phyloP scores from a whole-genome alignment of 371 early-diverging fungal species.

The Rhizopus sp. region DNA sequence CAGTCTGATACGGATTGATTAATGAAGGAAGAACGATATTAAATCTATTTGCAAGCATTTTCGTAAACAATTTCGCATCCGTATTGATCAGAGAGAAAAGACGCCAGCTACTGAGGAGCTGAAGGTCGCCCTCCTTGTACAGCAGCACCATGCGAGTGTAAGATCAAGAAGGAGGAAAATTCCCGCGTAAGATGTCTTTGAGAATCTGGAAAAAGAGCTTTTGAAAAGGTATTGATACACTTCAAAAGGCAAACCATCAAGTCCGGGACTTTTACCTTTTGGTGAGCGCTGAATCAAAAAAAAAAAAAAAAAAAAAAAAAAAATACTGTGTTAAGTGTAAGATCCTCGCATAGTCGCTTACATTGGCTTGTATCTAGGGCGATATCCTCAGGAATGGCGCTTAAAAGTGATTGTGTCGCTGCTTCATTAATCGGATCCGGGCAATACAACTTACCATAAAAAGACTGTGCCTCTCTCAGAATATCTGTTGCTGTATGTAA shows the following conservation, averaged over 20 bases:
- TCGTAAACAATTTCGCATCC: slow-evolving; percentile 30
- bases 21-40: neutral
- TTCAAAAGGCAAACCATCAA: slow-evolving; percentile 40
- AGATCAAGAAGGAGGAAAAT: slow-evolving; percentile 16
- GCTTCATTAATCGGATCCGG: slow-evolving; percentile 7
- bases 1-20: slow-evolving; percentile 23
- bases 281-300: no score
- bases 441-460: slow-evolving; percentile 12
- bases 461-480: slow-evolving; percentile 1
- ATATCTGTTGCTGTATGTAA: neutral
- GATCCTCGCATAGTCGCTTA: neutral
- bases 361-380: neutral
- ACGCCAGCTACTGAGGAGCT: slow-evolving; percentile 22
- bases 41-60: slow-evolving; percentile 20
- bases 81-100: slow-evolving; percentile 31
- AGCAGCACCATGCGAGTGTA: slow-evolving; percentile 30
- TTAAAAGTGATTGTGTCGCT: neutral
- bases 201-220: neutral
- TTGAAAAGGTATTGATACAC: slow-evolving; percentile 13
- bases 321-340: neutral
- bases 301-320: no score
- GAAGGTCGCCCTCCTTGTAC: slow-evolving; percentile 36
- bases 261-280: slow-evolving; percentile 25
- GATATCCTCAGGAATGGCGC: neutral
- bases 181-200: slow-evolving; percentile 11